Base-by-base conservation (phyloP, 495 filamentous ascomycete species). In the Letharia lupina region DNA sequence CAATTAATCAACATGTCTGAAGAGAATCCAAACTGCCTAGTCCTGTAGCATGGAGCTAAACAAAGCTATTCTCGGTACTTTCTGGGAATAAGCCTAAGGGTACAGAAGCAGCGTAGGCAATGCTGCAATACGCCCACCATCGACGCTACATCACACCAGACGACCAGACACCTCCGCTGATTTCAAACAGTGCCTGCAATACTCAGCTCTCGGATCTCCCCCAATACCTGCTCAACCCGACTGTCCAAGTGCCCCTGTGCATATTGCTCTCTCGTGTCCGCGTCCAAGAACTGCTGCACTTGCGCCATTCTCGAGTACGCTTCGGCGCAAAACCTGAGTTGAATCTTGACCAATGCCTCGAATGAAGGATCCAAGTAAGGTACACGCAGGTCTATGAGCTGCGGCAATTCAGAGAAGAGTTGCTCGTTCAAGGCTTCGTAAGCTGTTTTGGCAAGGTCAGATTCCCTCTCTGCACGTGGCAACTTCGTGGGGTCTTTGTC, bases 391-490 rank as follows among this genome's bases (percentile, higher is more conserved):
- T 98, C 94, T 77, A 98, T 98, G 37, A 98, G 84, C 75, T 97
- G 94, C n/a, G 94, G 94, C 58, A 98, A 78, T 79, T 98, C 94
- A 48, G 82, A 86, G 70, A 89, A 93, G 60, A 98, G 83, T 76
- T 97, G 95, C 68, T 97, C 92, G 76, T 98, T 98, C 69, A 98
- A 81, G 72, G 91, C 86, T 72, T 98, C 95, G 79, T 98, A 98
- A 31, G 91, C 90, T 40, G 87, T 86, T 76, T 89, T 93, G 64
- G 94, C 91, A 80, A 96, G 88, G 70, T 97, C 92, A 73, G 90
- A 83, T 75, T 98, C 94, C 75, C 93, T 93, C 76, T 98, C 94
- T 4, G 91, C 88, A 57, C 92, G 87, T 1, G 94, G 94, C 28
- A 98, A 85, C 77, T 98, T 97, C 37, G 90, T 90, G 31, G 89